Conservation (phyloP, 345 rosid genomes). For the Salix dunnii region DNA sequence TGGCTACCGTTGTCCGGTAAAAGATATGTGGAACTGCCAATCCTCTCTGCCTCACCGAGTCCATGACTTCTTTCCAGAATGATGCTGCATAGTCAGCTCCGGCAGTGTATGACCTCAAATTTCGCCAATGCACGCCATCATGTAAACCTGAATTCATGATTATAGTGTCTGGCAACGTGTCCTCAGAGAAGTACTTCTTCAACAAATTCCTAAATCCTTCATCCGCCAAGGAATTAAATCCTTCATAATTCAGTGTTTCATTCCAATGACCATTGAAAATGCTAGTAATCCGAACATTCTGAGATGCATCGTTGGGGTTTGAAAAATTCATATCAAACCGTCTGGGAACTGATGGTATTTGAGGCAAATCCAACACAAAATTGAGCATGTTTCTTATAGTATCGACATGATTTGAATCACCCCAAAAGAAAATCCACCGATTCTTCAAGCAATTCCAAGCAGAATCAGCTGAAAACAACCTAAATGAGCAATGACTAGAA, state of each 20-base stretch:
- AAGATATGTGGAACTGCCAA: constrained; percentile 51
- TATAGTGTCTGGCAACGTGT: constrained; percentile 65
- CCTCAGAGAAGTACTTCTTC: constrained; percentile 67
- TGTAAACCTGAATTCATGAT: constrained; percentile 90
- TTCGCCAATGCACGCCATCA: constrained; percentile 70
- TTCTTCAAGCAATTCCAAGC: constrained; percentile 80
- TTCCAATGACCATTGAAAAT: constrained; percentile 95
- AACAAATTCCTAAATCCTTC: constrained; percentile 57
- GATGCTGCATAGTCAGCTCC: constrained; percentile 66
- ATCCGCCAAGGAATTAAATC: constrained; percentile 69
- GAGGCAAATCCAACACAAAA: constrained; percentile 66
- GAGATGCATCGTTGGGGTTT: constrained; percentile 59
- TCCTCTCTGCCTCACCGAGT: constrained; percentile 56
- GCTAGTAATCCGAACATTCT: constrained; percentile 78
- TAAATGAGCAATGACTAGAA: constrained; percentile 76
- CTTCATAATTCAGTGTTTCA: constrained; percentile 75
- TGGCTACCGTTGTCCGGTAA: constrained; percentile 76
- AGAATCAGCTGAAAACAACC: constrained; percentile 45
- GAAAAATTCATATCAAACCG: constrained; percentile 77
- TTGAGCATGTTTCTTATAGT: constrained; percentile 81
- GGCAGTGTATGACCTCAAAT: constrained; percentile 42
- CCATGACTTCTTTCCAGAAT: constrained; percentile 73
- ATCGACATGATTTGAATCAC: constrained; percentile 93
- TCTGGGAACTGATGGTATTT: constrained; percentile 64
- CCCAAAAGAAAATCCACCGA: constrained; percentile 97